Base-by-base conservation (phyloP, 768 basidiomycete species). In the Boletus vermiculosoides region DNA sequence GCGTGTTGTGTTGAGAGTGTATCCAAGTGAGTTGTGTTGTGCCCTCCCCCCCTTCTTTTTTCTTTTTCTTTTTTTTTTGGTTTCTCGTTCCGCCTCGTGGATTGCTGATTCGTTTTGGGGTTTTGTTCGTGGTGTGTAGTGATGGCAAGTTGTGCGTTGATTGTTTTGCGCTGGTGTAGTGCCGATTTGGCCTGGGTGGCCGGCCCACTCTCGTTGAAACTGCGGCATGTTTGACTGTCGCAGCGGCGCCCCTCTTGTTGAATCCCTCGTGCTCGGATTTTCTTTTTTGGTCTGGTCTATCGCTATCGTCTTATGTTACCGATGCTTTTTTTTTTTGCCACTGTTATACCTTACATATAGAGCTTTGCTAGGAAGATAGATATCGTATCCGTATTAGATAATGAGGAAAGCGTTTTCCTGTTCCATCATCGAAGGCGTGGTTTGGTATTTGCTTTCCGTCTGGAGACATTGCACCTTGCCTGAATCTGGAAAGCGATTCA, bases 1-100 rank as follows among this genome's bases (percentile, higher is more conserved):
- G 62, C 63, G 33, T 76, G 75, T 37, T 75, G 73, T 25, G 54
- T 75, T 36, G 75, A 76, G 61, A 75, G 68, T 50, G 62, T 69
- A 3, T 55, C 58, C 49, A 73, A 74, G 75, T 77, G 52, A 62
- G 75, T 48, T 64, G 45, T 11, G 8, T 28, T n/a, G 16, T 18
- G 20, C 23, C 40, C 15, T 28, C 30, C 9, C 30, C 5, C 28
- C 5, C 28, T 23, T 13, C 4, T 15, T 49, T 33, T 10, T 33
- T 47, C 11, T 13, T 31, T 5, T 23, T 13, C 4, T 15, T 49
- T 33, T 10, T 33, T 47, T 18, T 13, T 31, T 5, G 5, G 5
- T 16, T 28, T 8, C 9, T 13, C 11, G 4, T 5, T 25, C 28
- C 28, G 4, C 30, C 3, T 20, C 18, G 51, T 55, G 61, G 52